Percentiles rank a stretch among this genome's conserved stretches.
phyloP scores from a whole-genome alignment of 2,329 filamentous ascomycete species.

The Xylariaceae sp. region DNA sequence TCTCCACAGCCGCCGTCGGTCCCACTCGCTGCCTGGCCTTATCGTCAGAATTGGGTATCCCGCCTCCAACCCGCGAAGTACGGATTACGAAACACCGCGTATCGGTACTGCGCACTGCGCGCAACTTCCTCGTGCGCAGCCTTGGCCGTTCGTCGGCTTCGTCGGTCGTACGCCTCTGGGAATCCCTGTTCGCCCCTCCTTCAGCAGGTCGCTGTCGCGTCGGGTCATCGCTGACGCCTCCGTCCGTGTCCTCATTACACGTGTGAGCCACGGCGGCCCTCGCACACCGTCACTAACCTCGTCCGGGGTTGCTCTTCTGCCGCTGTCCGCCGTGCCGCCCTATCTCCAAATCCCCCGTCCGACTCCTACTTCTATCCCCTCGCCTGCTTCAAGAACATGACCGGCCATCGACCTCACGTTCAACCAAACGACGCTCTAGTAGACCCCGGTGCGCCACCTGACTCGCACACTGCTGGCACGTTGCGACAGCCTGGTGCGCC shows the following conservation, averaged over 20 bases:
- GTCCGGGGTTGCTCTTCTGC: too few species aligned
- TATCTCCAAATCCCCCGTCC: constrained; percentile 1
- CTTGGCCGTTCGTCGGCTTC: too few species aligned
- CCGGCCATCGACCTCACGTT: constrained; percentile 16
- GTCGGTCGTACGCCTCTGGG: constrained; percentile 12
- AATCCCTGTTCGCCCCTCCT: too few species aligned
- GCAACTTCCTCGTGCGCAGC: too few species aligned
- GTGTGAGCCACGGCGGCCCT: too few species aligned
- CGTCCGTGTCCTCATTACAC: too few species aligned
- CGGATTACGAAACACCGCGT: too few species aligned
- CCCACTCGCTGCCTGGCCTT: constrained; percentile 3
- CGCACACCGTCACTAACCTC: too few species aligned
- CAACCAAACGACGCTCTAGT: constrained; percentile 18
- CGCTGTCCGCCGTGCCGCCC: too few species aligned
- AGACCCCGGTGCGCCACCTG: constrained; percentile 12
- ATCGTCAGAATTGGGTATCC: constrained; percentile 5
- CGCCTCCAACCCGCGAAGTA: not conserved
- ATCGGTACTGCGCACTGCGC: too few species aligned
- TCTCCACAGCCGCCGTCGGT: constrained; percentile 7
- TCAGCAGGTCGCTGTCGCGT: constrained; percentile 8
- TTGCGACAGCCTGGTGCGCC: constrained; percentile 12
- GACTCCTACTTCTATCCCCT: constrained; percentile 1
- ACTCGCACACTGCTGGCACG: constrained; percentile 8
- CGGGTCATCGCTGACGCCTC: constrained; percentile 12
- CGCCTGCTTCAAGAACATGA: constrained; percentile 19